Evolutionary conservation across 2,329 filamentous ascomycete genomes (phyloP).

Genomic region (Ophiostoma himal-ulmi): DNA sequence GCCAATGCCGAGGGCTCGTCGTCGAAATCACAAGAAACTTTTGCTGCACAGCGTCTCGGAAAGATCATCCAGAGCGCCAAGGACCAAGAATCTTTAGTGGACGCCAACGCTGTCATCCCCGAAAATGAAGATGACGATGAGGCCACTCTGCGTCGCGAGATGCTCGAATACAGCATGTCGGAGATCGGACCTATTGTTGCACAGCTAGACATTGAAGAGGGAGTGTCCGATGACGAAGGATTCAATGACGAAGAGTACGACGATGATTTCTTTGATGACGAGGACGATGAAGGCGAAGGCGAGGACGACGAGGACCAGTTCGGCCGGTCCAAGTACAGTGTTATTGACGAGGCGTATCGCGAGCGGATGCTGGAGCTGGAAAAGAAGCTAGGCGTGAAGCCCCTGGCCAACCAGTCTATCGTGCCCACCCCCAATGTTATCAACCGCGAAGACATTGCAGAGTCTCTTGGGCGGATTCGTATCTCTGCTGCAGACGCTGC

Average conservation of each 20-base stretch:
- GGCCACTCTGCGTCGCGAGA: slow-evolving; percentile 71
- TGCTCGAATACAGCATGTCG: slow-evolving; percentile 82
- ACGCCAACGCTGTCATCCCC: slow-evolving; percentile 54
- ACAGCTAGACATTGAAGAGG: slow-evolving; percentile 77
- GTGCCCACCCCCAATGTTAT: slow-evolving; percentile 1
- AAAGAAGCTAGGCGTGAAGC: slow-evolving; percentile 60
- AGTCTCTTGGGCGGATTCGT: slow-evolving; percentile 53
- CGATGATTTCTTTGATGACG: slow-evolving; percentile 36
- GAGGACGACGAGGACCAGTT: slow-evolving; percentile 70
- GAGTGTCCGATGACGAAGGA: slow-evolving; percentile 46
- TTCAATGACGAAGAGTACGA: slow-evolving; percentile 37
- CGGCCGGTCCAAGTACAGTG: slow-evolving; percentile 63
- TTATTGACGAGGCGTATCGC: slow-evolving; percentile 69
- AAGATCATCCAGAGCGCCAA: slow-evolving; percentile 53
- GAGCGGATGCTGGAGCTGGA: slow-evolving; percentile 82
- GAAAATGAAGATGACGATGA: slow-evolving; percentile 75
- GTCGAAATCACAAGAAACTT: slow-evolving; percentile 30
- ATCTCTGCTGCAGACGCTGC: slow-evolving; percentile 35
- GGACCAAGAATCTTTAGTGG: slow-evolving; percentile 46
- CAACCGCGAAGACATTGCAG: slow-evolving; percentile 31
- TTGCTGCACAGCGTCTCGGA: slow-evolving; percentile 46
- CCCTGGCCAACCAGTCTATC: slow-evolving; percentile 34
- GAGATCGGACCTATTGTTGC: slow-evolving; percentile 91
- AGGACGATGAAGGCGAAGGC: slow-evolving; percentile 49
- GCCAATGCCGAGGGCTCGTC: slow-evolving; percentile 31